A percentile compares a stretch with the other conserved stretches of the same genome.
Evolutionary conservation across 208 protist genomes (phyloP).

Genomic region (Leishmania tarentolae): DNA sequence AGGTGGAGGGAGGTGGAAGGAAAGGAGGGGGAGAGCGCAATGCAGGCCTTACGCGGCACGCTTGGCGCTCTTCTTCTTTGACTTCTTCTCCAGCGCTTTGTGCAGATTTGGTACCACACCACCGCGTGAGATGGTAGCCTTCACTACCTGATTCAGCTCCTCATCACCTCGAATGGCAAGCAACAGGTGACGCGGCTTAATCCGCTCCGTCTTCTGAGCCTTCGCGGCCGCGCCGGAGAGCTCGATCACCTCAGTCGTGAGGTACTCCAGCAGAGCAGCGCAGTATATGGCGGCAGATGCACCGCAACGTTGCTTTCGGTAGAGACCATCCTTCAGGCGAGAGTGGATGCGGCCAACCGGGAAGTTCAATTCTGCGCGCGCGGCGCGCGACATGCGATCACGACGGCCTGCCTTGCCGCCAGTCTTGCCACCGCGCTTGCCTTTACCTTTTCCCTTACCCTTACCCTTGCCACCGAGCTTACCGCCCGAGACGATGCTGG

Average conservation of each 20-base stretch:
- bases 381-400: slow-evolving; percentile 86
- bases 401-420: slow-evolving; percentile 87
- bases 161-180: slow-evolving; percentile 99
- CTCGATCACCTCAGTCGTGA: slow-evolving; percentile 99
- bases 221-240: slow-evolving; percentile 97
- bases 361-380: slow-evolving; percentile 93
- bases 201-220: slow-evolving; percentile 97
- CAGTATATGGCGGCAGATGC: slow-evolving; percentile 98
- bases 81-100: slow-evolving; percentile 91
- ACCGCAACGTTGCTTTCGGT: slow-evolving; percentile 95
- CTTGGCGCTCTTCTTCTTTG: slow-evolving; percentile 90
- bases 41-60: slow-evolving; percentile 38
- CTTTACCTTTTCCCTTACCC: slow-evolving; percentile 75
- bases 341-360: slow-evolving; percentile 99
- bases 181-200: slow-evolving; percentile 98
- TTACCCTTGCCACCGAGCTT: slow-evolving; percentile 88
- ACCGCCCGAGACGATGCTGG: slow-evolving; percentile 85
- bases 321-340: slow-evolving; percentile 96
- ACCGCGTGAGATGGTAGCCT: slow-evolving; percentile 90
- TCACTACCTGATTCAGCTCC: slow-evolving; percentile 99
- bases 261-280: slow-evolving; percentile 98
- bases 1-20: background rate
- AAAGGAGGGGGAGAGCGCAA: background rate
- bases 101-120: slow-evolving; percentile 91
- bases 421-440: slow-evolving; percentile 90